Conservation (phyloP, 257 asterid genomes). For the Solanum bukasovii region DNA sequence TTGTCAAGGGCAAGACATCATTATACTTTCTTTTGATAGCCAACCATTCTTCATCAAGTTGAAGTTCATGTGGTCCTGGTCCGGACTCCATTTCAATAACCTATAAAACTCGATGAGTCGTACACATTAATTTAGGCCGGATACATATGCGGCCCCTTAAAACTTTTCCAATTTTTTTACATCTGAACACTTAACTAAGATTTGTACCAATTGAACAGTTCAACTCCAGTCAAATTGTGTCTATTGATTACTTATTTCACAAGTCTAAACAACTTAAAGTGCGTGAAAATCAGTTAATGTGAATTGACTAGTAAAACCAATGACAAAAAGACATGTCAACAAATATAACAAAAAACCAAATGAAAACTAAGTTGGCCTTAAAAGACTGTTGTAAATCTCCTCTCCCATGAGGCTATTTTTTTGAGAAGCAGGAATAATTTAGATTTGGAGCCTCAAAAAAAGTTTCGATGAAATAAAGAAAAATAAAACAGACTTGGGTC, state of each 20-base stretch:
- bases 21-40: conserved; percentile 74
- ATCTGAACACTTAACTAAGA: background rate
- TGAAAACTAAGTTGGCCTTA: background rate
- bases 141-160: background rate
- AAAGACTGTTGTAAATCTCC: background rate
- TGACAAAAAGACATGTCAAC: background rate
- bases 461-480: background rate
- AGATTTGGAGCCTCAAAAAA: background rate
- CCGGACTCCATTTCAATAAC: conserved; percentile 67
- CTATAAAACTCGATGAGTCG: conserved; percentile 24
- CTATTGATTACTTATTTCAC: background rate
- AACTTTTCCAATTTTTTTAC: background rate
- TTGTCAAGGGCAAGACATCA: conserved; percentile 51
- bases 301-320: background rate
- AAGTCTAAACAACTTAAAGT: background rate
- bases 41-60: conserved; percentile 96
- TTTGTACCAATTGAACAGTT: background rate
- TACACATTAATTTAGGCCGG: background rate
- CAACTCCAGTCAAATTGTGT: background rate
- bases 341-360: background rate
- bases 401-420: background rate
- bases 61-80: conserved; percentile 71
- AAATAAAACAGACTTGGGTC: background rate
- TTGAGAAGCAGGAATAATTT: background rate
- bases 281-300: background rate